These are phyloP conservation scores for Cryptosporidium meleagridis DNA, from an alignment of 169 alveolate species.

Conservation along the genomic window DNA sequence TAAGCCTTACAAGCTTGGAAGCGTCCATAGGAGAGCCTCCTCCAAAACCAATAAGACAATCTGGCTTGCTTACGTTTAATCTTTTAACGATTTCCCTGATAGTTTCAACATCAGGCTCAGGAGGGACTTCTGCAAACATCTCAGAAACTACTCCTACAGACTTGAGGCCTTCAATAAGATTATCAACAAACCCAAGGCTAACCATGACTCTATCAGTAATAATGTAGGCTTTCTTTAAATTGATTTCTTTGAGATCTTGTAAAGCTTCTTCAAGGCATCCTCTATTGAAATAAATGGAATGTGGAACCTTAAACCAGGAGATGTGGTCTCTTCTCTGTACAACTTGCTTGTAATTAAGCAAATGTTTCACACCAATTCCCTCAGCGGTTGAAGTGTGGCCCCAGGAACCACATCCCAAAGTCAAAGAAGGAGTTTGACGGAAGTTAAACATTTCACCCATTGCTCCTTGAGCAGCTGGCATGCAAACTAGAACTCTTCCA, in stretches of 20 bases:
- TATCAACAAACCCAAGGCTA: slow-evolving; percentile 62
- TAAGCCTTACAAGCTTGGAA: slow-evolving; percentile 68
- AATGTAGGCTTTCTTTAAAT: slow-evolving; percentile 57
- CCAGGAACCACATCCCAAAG: slow-evolving; percentile 78
- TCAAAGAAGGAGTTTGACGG: slow-evolving; percentile 73
- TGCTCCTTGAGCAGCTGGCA: slow-evolving; percentile 78
- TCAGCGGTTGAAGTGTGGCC: slow-evolving; percentile 75
- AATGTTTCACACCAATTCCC: slow-evolving; percentile 74
- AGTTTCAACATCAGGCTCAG: slow-evolving; percentile 75
- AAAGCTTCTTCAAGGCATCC: slow-evolving; percentile 67
- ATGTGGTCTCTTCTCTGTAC: slow-evolving; percentile 73
- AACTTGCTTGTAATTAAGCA: slow-evolving; percentile 74
- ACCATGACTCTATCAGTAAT: slow-evolving; percentile 74
- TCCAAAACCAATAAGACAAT: slow-evolving; percentile 74
- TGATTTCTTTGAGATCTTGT: slow-evolving; percentile 66
- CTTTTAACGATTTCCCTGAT: slow-evolving; percentile 49
- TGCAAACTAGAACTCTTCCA: slow-evolving; percentile 74
- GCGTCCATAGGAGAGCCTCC: slow-evolving; percentile 78
- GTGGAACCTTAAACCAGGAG: slow-evolving; percentile 75
- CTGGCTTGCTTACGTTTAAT: slow-evolving; percentile 62
- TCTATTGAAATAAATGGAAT: slow-evolving; percentile 69
- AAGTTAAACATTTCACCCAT: slow-evolving; percentile 77
- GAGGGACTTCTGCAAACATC: slow-evolving; percentile 70
- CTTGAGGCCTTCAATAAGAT: slow-evolving; percentile 38
- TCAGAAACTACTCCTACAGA: slow-evolving; percentile 48